Base-by-base conservation (phyloP, 768 basidiomycete genomes). In the Nidularia sp. region DNA sequence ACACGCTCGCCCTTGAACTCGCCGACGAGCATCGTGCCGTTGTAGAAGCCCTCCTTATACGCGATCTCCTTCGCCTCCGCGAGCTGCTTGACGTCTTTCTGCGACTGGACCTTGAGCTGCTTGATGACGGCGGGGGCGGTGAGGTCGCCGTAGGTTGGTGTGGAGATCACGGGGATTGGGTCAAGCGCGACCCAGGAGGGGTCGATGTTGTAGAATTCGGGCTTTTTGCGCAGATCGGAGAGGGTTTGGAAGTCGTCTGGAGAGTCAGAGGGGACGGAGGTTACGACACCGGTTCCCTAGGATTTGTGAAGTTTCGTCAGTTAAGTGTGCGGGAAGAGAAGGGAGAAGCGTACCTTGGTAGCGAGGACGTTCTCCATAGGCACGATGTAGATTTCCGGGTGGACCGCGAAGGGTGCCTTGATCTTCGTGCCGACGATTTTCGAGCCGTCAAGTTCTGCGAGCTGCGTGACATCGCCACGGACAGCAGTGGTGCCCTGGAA, bases 361-460 rank as follows among this genome's bases (percentile, higher is more conserved):
- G 93, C 83, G 45, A 96, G 78, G 49, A 98, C 93, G 58, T 87
- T 90, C 58, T 99, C 97, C 97, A 99, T 99, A n/a, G 97, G 97
- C 52, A 99, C 70, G 45, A 99, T 92, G 62, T 94, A 94, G 29
- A 98, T 90, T 69, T 96, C 86, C 0, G 89, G 83, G 65, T 86
- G 80, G 48, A 93, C 60, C 22, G 85, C 81, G 56, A 90, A 85
- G 0, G 96, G 94, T 1, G 96, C 95, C 55, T 85, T 86, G 69
- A 98, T 85, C 62, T 83, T 92, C 18, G 94, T 89, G 3, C 97
- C 97, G 51, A 98, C 73, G 36, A 98, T 72, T 54, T 82, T 82
- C 7, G 82, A 69, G 6, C 97, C 97, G 36, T 83, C 82, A 51
- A 98, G 74, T 66, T 93, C 88, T 12, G 80, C 70, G 48, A 98